Evolutionary conservation across 2,329 filamentous ascomycete genomes (phyloP), one percentile per base, ranked within the genome.

Genomic region (Trichophyton simii): DNA sequence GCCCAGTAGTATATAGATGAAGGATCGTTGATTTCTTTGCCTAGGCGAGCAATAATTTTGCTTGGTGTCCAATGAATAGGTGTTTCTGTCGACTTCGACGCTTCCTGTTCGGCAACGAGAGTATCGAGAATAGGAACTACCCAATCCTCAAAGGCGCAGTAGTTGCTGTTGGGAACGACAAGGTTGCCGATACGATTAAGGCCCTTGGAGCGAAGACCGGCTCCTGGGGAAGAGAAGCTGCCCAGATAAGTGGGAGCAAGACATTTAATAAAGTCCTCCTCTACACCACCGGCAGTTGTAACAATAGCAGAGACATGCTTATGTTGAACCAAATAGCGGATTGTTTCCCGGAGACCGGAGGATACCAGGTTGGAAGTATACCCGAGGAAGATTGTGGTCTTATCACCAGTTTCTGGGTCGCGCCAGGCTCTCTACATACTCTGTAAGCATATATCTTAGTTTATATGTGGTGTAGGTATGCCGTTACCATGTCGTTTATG

Each of bases 191-290:
- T 97, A 36, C 94, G 86, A 75, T 99, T 99, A 70, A 97, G 83
- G 8, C 94, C 94, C 72, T 89, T 87, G 64, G 85, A 82, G 44
- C 94, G 88, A 22, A 99, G 82, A 0, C 84, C 83, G 7, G 88
- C 86, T 13, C 94, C 94, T 0, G 82, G 77, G 0, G 89, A 86
- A 59, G 82, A 83, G 76, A 97, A 99, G 1, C 88, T 86, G 52
- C 90, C 89, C 71, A 97, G 85, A 74, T 96, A 99, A 0, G 94
- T 99, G 59, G 90, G 87, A 9, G 88, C 94, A 1, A 99, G 85
- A 69, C 94, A 99, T 78, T 99, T 99, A 81, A 99, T 99, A 62
- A 99, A 86, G 75, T 99, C 94, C 73, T 99, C 94, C 75, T 99
- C 94, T 59, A 99, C 84, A 58, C 94, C 94, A 52, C 94, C 94